These are phyloP conservation scores for Circinella minor DNA, from an alignment of 371 early-diverging fungal species.

Conservation along the genomic window DNA sequence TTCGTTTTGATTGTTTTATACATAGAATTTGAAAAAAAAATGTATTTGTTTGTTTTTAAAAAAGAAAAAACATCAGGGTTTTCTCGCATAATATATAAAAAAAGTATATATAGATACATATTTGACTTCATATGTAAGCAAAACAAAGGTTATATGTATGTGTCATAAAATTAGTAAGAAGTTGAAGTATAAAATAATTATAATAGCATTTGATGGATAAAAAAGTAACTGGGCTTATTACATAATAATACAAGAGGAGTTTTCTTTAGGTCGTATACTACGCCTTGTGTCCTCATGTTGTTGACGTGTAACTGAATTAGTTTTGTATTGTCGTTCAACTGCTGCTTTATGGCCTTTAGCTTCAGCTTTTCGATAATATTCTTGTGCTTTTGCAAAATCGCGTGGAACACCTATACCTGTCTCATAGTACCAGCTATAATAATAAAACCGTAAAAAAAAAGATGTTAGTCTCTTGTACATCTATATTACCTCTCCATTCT, in stretches of 20 bases:
- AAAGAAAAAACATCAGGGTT: no score
- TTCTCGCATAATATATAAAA: no score
- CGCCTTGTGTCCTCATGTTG: constrained; percentile 23
- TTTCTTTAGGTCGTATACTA: background rate
- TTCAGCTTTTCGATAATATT: constrained; percentile 38
- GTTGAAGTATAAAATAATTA: no score
- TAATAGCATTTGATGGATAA: no score
- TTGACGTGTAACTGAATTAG: constrained; percentile 23
- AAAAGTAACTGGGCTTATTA: background rate
- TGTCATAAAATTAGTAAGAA: no score
- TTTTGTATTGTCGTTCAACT: constrained; percentile 15
- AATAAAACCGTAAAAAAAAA: constrained; percentile 4
- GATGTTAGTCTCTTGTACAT: no score
- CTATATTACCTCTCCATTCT: no score
- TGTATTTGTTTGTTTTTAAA: no score
- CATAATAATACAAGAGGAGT: constrained; percentile 9
- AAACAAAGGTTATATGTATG: background rate
- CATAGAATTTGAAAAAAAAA: background rate
- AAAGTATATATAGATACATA: no score
- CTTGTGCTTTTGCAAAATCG: constrained; percentile 35
- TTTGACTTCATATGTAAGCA: no score
- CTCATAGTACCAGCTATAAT: constrained; percentile 50
- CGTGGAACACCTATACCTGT: constrained; percentile 46
- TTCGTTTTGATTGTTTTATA: no score
- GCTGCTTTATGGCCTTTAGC: constrained; percentile 34